Evolutionary conservation across 1,284 basidiomycete species (phyloP), one percentile per base, ranked within the genome.

Genomic region (Malassezia globosa): DNA sequence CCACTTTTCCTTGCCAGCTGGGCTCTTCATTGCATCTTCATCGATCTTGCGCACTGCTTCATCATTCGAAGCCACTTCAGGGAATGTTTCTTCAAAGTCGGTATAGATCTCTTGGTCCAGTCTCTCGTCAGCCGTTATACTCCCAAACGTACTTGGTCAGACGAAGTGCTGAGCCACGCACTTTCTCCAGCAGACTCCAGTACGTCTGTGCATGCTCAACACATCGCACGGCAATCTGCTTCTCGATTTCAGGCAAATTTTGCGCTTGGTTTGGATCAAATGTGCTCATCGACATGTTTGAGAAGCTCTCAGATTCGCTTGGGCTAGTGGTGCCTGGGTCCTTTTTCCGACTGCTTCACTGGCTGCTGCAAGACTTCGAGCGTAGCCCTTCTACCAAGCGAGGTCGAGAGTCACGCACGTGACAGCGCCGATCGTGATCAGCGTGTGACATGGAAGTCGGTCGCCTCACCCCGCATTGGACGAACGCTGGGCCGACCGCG

Each of bases 1-100:
- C 94, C 94, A 99, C 57, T 80, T 78, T 70, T 83, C 81, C 78
- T 97, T 97, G 45, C 87, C 87, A n/a, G 81, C 78, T 7, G 78
- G 73, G 59, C 82, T 87, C 79, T 99, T 99, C 82, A 97, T 84
- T 76, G 80, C 82, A n/a, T 92, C 83, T 73, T 97, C 92, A 72
- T 94, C 82, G 22, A 96, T 75, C 64, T 80, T 80, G 55, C 74
- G 73, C 38, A 97, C 76, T 54, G 23, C 42, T 19, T 54, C 38
- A 18, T 41, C 45, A 13, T 43, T 24, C 24, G 29, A 22, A 3
- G 27, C 37, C 25, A 58, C 26, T 18, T 95, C 88, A n/a, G 92
- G 89, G 75, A 97, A 96, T 29, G 77, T 76, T 53, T 76, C 73
- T 68, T 83, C 77, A 51, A 85, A 79, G 69, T 88, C 80, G 37